Percentiles rank a stretch among this genome's conserved stretches.
Evolutionary conservation across 345 rosid genomes (phyloP).

Genomic region (Brassica cretica): DNA sequence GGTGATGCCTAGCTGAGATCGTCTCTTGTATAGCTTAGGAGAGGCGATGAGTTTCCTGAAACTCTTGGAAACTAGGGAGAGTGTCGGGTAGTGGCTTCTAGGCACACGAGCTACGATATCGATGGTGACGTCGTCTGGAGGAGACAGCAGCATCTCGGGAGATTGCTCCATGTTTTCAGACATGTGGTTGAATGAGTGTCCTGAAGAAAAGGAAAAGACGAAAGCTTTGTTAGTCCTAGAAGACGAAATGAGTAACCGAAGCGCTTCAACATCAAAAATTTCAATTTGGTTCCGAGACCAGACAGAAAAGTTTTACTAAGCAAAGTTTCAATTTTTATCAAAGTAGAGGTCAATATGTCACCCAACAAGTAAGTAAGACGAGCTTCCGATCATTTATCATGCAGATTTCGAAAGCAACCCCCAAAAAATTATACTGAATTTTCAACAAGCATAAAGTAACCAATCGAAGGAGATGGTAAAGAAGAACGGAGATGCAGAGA

Average conservation of each 20-base stretch:
- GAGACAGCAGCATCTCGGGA: background rate
- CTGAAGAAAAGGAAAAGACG: background rate
- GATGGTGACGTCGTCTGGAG: background rate
- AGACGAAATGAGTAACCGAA: background rate
- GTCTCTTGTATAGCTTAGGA: background rate
- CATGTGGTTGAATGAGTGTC: background rate
- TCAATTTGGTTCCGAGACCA: too few relatives aligned
- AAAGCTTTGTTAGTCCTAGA: background rate
- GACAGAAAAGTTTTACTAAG: too few relatives aligned
- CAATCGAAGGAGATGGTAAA: background rate
- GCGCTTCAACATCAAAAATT: too few relatives aligned
- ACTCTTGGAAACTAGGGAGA: background rate
- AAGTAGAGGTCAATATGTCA: background rate
- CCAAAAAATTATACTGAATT: background rate
- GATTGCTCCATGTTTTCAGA: background rate
- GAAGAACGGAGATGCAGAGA: background rate
- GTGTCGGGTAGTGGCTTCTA: background rate
- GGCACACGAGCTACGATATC: background rate
- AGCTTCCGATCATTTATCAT: background rate
- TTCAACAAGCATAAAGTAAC: background rate
- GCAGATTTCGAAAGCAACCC: background rate
- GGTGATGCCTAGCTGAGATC: background rate
- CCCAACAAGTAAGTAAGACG: background rate
- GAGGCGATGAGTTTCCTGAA: background rate
- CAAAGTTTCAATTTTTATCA: background rate